phyloP scores from a whole-genome alignment of 345 rosid genomes.

The Carallia pectinifolia region DNA sequence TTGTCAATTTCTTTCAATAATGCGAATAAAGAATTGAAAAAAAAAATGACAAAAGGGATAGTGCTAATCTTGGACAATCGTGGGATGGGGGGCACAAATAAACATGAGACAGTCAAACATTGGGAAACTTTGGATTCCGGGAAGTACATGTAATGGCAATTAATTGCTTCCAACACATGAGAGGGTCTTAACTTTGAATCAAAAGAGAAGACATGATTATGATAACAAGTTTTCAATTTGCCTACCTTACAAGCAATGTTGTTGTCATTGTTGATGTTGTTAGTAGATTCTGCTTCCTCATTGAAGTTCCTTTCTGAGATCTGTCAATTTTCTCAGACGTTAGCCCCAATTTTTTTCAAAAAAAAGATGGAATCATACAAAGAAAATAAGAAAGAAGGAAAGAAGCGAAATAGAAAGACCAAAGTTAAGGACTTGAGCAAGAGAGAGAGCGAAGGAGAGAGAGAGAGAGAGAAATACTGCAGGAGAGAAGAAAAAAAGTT shows the following conservation, averaged over 20 bases:
- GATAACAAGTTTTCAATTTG: neutral
- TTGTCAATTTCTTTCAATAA: neutral
- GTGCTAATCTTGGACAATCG: no score
- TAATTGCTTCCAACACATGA: neutral
- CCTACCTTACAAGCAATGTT: slow-evolving; percentile 45
- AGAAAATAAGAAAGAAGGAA: no score
- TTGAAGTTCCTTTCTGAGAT: slow-evolving; percentile 15
- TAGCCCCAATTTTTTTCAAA: neutral
- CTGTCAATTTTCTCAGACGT: slow-evolving; percentile 24
- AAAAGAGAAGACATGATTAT: no score
- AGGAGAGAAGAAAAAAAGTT: no score
- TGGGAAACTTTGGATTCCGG: slow-evolving; percentile 47
- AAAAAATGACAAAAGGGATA: neutral
- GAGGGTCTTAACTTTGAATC: no score
- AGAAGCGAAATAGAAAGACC: no score
- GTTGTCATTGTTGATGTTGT: slow-evolving; percentile 25
- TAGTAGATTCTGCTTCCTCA: slow-evolving; percentile 35
- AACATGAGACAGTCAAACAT: slow-evolving; percentile 6
- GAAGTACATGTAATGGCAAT: slow-evolving; percentile 5
- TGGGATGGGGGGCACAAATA: neutral
- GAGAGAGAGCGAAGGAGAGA: no score
- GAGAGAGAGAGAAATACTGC: no score
- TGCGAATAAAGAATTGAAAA: neutral
- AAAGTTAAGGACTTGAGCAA: no score
- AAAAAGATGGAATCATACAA: no score